phyloP scores from a whole-genome alignment of 2,329 filamentous ascomycete species.

The Colletotrichum destructivum region DNA sequence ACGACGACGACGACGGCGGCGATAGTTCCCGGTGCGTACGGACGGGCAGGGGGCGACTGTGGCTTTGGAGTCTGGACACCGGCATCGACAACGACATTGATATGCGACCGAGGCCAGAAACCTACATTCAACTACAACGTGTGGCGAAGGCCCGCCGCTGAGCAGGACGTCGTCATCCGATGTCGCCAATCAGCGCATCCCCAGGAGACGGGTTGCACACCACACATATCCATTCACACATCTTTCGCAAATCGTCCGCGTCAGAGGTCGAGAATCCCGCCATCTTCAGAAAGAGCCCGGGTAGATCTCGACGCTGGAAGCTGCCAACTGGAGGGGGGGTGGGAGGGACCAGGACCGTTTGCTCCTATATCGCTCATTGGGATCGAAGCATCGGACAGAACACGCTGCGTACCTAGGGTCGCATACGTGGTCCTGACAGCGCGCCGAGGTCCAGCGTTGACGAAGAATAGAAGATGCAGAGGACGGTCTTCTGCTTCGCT shows the following conservation, averaged over 20 bases:
- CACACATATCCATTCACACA: background rate
- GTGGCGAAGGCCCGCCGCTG: constrained; percentile 14
- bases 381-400: constrained; percentile 2
- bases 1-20: too few relatives aligned
- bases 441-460: constrained; percentile 8
- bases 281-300: constrained; percentile 16
- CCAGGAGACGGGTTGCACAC: background rate
- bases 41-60: constrained; percentile 1
- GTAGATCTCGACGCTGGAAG: constrained; percentile 31
- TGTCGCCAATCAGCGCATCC: constrained; percentile 27
- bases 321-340: constrained; percentile 1
- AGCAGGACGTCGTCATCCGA: constrained; percentile 13
- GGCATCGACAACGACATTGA: constrained; percentile 23
- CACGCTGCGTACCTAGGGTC: constrained; percentile 29
- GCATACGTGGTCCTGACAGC: constrained; percentile 31
- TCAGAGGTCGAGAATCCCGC: constrained; percentile 33
- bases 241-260: constrained; percentile 18
- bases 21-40: background rate
- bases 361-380: constrained; percentile 23
- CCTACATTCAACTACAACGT: constrained; percentile 2
- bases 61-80: background rate
- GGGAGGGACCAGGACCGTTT: constrained; percentile 18
- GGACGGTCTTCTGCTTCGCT: background rate
- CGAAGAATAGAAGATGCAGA: background rate
- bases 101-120: constrained; percentile 11